Evolutionary conservation across 1,284 basidiomycete species (phyloP), one percentile per base, ranked within the genome.

Genomic region (Caloboletus inedulis): DNA sequence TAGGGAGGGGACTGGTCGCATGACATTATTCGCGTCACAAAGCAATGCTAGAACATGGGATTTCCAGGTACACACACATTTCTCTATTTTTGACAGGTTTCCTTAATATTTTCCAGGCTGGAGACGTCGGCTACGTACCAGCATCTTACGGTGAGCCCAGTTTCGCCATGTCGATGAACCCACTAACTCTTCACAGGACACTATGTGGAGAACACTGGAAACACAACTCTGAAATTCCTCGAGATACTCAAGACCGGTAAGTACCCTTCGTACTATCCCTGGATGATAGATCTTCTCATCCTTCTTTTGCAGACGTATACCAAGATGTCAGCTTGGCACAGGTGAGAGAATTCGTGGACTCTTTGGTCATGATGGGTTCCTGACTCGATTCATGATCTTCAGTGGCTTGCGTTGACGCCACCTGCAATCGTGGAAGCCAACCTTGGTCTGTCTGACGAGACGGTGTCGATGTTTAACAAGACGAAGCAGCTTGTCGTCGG

Each of bases 151-250:
- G 77, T 76, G 16, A 52, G 57, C 41, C 29, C 34, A 4, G 4
- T 33, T 39, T 34, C 34, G 19, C 16, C n/a, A 31, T 13, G 27
- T 41, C 25, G 8, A 25, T 8, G 16, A 9, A 34, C 7, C 16
- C 14, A 9, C 37, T 23, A 47, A 46, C 10, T 16, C 13, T 33
- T 52, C 37, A 46, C 53, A 77, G 80, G 79, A 1, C 84, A 86
- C 62, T 85, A 85, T 59, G 74, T 86, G 33, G 82, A 86, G 69
- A 85, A 85, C 62, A 79, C 75, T 3, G 82, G 84, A 21, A 79
- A 81, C 56, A 75, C 74, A 3, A 77, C 80, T 0, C 62, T 86
- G 27, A 73, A 71, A 52, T 82, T 78, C 62, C 66, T 87, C 12
- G 82, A 86, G 63, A 73, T 86, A 33, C 77, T 85, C 61, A 81